Evolutionary conservation across 2,329 filamentous ascomycete species (phyloP), one percentile per base, ranked within the genome.

Genomic region (Diaporthe helianthi): DNA sequence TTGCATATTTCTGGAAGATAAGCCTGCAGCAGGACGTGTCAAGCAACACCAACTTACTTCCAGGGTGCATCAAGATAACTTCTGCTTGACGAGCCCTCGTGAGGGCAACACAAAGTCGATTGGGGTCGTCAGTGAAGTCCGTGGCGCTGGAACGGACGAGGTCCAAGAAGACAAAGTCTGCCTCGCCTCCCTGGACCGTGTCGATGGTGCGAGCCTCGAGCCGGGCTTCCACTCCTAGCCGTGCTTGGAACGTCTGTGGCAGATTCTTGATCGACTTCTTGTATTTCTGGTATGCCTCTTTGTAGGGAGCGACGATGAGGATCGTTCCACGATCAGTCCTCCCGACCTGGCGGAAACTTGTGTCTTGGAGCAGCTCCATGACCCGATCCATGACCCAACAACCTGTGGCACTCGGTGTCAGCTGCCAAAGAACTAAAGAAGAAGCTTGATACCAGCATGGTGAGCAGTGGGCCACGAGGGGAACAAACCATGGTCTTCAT

Each of bases 121-220:
- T 76, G 0, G 78, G 73, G 19, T 83, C 80, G 26, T 82, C 78
- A 75, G 82, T 80, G 61, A 83, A 83, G 0, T 81, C 80, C 0
- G 78, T 76, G 2, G 73, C 76, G 1, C 72, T 76, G 0, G 80
- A 81, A 19, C 81, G 73, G 5, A 83, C 81, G 73, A 83, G 76
- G 72, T 83, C 81, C 0, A 83, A 74, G 53, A 83, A 79, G 1
- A 83, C 80, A 2, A 83, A 74, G 44, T 83, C 81, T 0, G 81
- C 80, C 70, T 83, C 78, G 2, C 80, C 79, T 0, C 81, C 81
- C 22, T 83, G 81, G 0, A 80, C 79, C 17, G 76, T 81, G 58
- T 83, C 81, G 0, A 83, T 78, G 0, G 81, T 83, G 53, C 81
- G 67, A 4, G 82, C 77, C 22, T 78, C 74, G 0, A 81, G 75